Conservation (phyloP, 2,329 filamentous ascomycete species). For the Colletotrichum sp. region DNA sequence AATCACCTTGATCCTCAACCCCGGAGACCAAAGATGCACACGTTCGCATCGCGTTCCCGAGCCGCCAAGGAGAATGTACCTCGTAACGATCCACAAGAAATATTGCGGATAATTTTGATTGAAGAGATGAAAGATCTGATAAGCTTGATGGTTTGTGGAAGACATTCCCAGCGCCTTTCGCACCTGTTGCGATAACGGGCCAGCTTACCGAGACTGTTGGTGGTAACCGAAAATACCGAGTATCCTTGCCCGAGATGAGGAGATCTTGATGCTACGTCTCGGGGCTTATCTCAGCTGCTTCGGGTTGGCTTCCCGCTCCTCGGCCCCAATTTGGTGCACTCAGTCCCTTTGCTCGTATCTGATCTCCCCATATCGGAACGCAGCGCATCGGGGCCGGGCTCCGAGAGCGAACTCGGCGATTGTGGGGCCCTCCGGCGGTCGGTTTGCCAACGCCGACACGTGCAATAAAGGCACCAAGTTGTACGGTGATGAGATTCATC, state of each 20-base stretch:
- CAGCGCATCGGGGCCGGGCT: neutral
- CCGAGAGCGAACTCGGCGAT: neutral
- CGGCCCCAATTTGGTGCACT: neutral
- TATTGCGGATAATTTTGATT: neutral
- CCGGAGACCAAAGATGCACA: neutral
- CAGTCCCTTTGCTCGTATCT: neutral
- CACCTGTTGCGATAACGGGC: rapidly evolving
- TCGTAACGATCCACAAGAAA: neutral
- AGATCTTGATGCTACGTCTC: neutral
- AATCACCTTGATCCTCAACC: neutral
- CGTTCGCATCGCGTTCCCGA: neutral
- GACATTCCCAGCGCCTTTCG: neutral
- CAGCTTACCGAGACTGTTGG: neutral
- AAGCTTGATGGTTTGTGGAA: neutral
- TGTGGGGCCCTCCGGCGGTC: neutral
- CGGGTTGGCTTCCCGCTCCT: neutral
- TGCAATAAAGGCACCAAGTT: neutral
- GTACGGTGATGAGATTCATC: neutral
- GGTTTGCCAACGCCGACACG: neutral
- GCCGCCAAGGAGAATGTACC: neutral
- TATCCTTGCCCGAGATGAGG: neutral
- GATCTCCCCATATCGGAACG: neutral
- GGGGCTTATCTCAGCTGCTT: neutral
- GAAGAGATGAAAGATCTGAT: neutral
- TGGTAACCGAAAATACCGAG: neutral